These are phyloP conservation scores for Trifolium subterraneum DNA, from an alignment of 306 rosid species.

Conservation along the genomic window DNA sequence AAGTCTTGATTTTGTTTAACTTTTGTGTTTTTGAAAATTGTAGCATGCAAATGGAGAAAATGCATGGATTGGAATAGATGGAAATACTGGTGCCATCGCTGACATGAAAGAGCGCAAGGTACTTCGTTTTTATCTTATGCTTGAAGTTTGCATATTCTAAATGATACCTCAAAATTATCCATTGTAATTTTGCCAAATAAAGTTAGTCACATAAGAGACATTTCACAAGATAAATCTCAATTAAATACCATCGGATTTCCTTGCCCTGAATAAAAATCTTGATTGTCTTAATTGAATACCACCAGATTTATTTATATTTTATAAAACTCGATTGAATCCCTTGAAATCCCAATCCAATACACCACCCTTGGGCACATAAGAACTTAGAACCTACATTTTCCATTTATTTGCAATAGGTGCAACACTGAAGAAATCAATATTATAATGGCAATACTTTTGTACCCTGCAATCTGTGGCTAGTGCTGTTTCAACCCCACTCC, in stretches of 20 bases:
- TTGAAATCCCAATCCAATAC: too few species aligned
- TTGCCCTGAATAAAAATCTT: too few species aligned
- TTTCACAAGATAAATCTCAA: too few species aligned
- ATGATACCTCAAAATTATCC: slow-evolving; percentile 2
- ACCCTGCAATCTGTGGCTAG: background rate
- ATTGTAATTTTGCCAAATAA: background rate
- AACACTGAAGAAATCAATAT: slow-evolving; percentile 10
- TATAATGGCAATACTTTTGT: background rate
- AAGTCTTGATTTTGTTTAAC: slow-evolving; percentile 10
- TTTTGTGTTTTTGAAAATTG: slow-evolving; percentile 34
- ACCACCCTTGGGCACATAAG: background rate
- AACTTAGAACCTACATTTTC: background rate
- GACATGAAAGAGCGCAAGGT: slow-evolving; percentile 93
- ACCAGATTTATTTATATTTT: too few species aligned
- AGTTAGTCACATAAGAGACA: background rate
- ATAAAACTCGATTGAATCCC: too few species aligned
- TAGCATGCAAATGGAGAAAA: slow-evolving; percentile 95
- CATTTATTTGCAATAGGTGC: background rate
- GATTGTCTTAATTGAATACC: too few species aligned
- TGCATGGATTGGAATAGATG: slow-evolving; percentile 97
- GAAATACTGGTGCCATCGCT: slow-evolving; percentile 74
- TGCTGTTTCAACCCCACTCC: background rate
- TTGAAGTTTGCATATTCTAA: background rate
- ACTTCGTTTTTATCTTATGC: slow-evolving; percentile 16
- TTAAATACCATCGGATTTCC: too few species aligned